Base-by-base conservation (phyloP, 2,329 filamentous ascomycete species). In the Hymenoscyphus repandus region DNA sequence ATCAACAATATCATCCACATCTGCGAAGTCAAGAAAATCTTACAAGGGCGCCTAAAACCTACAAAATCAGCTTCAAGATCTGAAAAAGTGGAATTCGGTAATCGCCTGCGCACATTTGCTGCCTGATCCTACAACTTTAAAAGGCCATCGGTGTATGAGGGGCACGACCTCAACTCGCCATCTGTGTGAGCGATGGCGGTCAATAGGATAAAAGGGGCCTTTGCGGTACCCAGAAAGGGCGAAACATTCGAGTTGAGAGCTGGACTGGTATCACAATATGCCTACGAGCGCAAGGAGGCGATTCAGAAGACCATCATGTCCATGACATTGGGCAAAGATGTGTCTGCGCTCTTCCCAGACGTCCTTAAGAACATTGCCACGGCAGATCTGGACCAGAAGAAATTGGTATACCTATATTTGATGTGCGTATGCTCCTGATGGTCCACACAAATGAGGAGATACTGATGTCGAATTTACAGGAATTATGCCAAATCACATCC, bases 231-330 rank as follows among this genome's bases (percentile, higher is more conserved):
- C 63, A 84, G 86, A 66, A 99, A 99, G 76, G 93, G 93, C 70
- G 93, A 99, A 75, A 99, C 93, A 13, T 97, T 96, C 69, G 93
- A 99, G 77, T 75, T 99, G 72, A 86, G 93, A 69, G 90, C 92
- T 58, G 93, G 93, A 36, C 77, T 99, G 69, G 93, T 95, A 58
- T 99, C 93, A 58, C 93, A 99, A 75, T 99, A 97, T 86, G 93
- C 93, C 54, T 96, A 95, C 74, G 93, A 99, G 80, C 86, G 90
- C 66, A 99, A 99, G 72, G 93, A 99, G 76, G 88, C 93, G 20
- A 99, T 99, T 63, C 93, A 99, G 69, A 97, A 96, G 79, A 99
- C 93, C 58, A 99, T 99, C 74, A 97, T 97, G 91, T 91, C 93
- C 68, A 99, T 99, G 93, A 99, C 93, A 1, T 71, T 99, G 62